phyloP scores from a whole-genome alignment of 441 rosid genomes.

The Macaranga tanarius region DNA sequence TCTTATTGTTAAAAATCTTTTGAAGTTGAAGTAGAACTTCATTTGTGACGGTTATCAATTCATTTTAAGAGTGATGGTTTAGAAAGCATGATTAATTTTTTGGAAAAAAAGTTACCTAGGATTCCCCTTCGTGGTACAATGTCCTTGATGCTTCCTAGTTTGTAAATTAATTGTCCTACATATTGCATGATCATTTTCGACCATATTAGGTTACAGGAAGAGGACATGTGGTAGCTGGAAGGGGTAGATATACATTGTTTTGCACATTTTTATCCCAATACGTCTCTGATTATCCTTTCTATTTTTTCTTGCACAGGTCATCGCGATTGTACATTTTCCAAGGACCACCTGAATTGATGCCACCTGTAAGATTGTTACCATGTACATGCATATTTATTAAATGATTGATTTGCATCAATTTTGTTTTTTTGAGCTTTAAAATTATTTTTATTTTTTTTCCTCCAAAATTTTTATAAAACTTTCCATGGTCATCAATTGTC shows the following conservation, averaged over 20 bases:
- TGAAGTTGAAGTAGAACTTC: no score
- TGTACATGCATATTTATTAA: conserved; percentile 5
- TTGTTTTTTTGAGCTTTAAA: neutral
- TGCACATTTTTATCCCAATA: neutral
- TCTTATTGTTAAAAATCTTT: no score
- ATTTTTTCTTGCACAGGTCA: conserved; percentile 50
- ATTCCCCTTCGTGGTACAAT: neutral
- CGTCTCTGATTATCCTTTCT: conserved; percentile 11
- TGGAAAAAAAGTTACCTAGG: no score
- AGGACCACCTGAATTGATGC: conserved; percentile 92
- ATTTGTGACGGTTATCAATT: no score
- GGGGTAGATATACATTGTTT: neutral
- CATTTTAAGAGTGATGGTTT: no score
- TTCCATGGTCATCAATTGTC: neutral
- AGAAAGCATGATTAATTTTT: no score
- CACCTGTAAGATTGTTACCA: conserved; percentile 51
- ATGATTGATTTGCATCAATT: neutral
- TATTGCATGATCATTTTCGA: neutral
- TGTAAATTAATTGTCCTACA: neutral
- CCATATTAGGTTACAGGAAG: neutral
- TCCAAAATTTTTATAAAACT: neutral
- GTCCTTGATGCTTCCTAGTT: neutral
- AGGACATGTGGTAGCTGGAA: neutral
- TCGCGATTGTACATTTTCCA: conserved; percentile 86
- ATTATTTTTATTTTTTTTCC: neutral